Evolutionary conservation across 2,329 filamentous ascomycete genomes (phyloP), one percentile per base, ranked within the genome.

Genomic region (Colletotrichum chrysophilum): DNA sequence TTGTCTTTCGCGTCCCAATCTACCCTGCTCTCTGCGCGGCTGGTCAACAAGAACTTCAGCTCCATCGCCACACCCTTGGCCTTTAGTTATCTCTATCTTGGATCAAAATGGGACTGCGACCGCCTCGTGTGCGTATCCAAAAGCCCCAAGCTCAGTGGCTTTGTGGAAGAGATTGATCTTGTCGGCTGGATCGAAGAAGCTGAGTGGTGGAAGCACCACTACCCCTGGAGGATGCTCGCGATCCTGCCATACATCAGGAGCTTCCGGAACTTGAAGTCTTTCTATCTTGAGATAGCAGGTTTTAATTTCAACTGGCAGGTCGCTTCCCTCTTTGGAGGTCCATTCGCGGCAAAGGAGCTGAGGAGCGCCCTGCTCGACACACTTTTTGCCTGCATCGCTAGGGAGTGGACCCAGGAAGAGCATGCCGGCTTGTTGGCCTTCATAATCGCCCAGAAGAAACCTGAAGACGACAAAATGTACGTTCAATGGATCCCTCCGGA

Each of bases 351-450:
- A 12, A 55, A 1, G 1, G 6, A 21, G 1, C 13, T 16, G n/a
- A 55, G n/a, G 2, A 1, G 24, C 52, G 24, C n/a, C n/a, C 5
- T 55, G 1, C n/a, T 55, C 21, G 10, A 55, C 5, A 13, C n/a
- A 13, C 21, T 58, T 10, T 26, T 58, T 4, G 2, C 2, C 7
- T 58, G 55, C 9, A 58, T 58, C 3, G 21, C 55, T 1, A 24
- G 55, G 0, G 14, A 58, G 26, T 26, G 21, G 21, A 16, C 55
- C 4, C 0, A 14, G 4, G 7, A 16, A 12, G 55, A 58, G 26
- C 55, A 28, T 2, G 55, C 14, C 4, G 0, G 0, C 9, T 24
- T 26, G 16, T 2, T 26, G 55, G 14, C 0, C 4, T 28, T 12
- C 55, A 26, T 16, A 3, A 28, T 3, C 4, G 2, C 2, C 14